Evolutionary conservation across 73 alveolate genomes (phyloP).

Genomic region (Paramecium biaurelia): DNA sequence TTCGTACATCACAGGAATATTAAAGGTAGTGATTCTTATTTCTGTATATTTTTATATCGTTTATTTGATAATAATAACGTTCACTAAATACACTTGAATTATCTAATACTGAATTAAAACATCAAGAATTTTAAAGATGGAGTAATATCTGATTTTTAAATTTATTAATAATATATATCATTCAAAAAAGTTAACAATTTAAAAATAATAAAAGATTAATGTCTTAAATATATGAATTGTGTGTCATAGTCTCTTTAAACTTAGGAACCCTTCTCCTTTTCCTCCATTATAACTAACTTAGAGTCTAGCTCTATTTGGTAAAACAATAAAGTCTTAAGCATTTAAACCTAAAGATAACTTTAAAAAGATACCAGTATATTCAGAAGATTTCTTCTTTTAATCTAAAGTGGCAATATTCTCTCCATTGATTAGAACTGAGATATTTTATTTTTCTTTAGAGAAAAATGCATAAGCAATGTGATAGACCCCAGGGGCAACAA

Average conservation of each 20-base stretch:
- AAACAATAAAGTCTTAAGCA: constrained; percentile 7
- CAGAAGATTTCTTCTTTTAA: constrained; percentile 1
- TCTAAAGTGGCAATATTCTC: not conserved
- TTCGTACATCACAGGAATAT: too few relatives aligned
- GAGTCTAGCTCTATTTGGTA: constrained; percentile 51
- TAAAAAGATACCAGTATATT: not conserved
- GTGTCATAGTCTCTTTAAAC: constrained; percentile 39
- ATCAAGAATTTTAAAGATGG: too few relatives aligned
- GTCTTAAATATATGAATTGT: not conserved
- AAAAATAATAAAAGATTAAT: not conserved
- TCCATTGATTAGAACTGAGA: constrained; percentile 14
- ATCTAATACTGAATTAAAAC: too few relatives aligned
- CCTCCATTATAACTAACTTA: constrained; percentile 16
- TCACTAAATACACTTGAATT: too few relatives aligned
- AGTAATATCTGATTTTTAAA: too few relatives aligned
- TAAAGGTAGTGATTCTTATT: too few relatives aligned
- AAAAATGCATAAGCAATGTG: constrained; percentile 68
- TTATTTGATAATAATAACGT: too few relatives aligned
- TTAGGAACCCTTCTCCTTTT: constrained; percentile 44
- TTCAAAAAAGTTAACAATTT: too few relatives aligned
- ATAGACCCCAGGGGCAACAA: constrained; percentile 97
- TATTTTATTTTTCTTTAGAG: not conserved
- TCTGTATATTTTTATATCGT: too few relatives aligned
- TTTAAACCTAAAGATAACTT: not conserved
- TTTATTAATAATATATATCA: too few relatives aligned